A percentile compares a stretch with the other conserved stretches of the same genome.
These are phyloP conservation scores for Mycosphaerelloides madeirae DNA, from an alignment of 2,329 filamentous ascomycete species.

Conservation along the genomic window DNA sequence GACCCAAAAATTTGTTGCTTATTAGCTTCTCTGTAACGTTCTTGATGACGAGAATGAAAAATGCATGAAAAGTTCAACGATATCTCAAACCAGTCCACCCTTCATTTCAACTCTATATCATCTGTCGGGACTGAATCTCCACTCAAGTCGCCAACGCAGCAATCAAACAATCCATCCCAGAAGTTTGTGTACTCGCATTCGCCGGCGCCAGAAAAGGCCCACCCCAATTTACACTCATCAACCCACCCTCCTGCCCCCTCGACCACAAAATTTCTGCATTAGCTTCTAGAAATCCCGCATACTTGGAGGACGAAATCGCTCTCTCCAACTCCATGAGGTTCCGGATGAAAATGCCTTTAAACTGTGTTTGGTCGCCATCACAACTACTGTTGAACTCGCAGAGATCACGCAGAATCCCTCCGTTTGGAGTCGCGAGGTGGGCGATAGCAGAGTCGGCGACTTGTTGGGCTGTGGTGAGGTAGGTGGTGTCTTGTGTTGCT, in stretches of 20 bases:
- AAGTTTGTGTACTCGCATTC: too few relatives aligned
- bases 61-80: too few relatives aligned
- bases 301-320: constrained; percentile 46
- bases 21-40: too few relatives aligned
- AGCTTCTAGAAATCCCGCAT: constrained; percentile 49
- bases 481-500: constrained; percentile 31
- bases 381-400: constrained; percentile 36
- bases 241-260: constrained; percentile 49
- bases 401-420: constrained; percentile 38
- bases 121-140: too few relatives aligned
- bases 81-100: too few relatives aligned
- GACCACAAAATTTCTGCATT: constrained; percentile 65
- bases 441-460: constrained; percentile 39
- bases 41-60: too few relatives aligned
- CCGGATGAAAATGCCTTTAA: constrained; percentile 66
- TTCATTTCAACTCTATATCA: too few relatives aligned
- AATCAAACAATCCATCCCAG: too few relatives aligned
- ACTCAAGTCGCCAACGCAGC: too few relatives aligned
- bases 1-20: too few relatives aligned
- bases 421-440: constrained; percentile 30
- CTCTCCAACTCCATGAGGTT: constrained; percentile 57
- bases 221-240: constrained; percentile 59
- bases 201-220: too few relatives aligned
- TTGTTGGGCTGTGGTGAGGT: constrained; percentile 31
- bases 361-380: constrained; percentile 50